Evolutionary conservation across 2,329 filamentous ascomycete species (phyloP).

Genomic region (Aspergillus texensis): DNA sequence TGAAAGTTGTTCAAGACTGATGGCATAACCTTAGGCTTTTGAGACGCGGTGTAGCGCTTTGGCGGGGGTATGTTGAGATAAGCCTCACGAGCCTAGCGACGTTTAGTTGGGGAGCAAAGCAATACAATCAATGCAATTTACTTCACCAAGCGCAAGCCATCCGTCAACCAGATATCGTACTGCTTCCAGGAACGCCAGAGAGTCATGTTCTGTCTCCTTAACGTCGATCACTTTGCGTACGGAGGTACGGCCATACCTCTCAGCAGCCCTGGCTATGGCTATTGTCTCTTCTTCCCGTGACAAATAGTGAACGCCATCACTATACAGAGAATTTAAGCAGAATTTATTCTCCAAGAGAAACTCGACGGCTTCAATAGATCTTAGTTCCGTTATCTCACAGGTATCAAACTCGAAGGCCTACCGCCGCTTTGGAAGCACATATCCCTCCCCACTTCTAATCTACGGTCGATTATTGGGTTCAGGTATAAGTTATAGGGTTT

Average conservation of each 20-base stretch:
- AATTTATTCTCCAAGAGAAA: conserved; percentile 64
- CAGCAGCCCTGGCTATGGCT: conserved; percentile 49
- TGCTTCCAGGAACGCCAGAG: conserved; percentile 54
- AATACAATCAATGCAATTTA: conserved; percentile 9
- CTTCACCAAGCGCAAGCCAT: conserved; percentile 45
- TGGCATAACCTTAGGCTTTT: conserved; percentile 24
- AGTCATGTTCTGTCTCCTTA: conserved; percentile 55
- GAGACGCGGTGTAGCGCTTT: conserved; percentile 19
- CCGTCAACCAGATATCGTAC: conserved; percentile 49
- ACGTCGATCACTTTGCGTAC: conserved; percentile 49
- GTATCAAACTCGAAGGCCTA: conserved; percentile 27
- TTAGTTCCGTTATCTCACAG: conserved; percentile 10
- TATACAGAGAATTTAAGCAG: conserved; percentile 59
- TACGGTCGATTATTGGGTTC: conserved; percentile 56
- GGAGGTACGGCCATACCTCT: conserved; percentile 41
- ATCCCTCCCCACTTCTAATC: conserved; percentile 61
- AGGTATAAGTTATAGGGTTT: conserved; percentile 68
- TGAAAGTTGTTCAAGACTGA: conserved; percentile 59
- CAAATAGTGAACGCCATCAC: conserved; percentile 62
- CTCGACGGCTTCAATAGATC: conserved; percentile 51
- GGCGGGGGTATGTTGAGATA: conserved; percentile 52
- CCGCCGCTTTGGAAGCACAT: conserved; percentile 60
- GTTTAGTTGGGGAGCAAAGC: conserved; percentile 3
- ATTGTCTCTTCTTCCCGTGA: conserved; percentile 60
- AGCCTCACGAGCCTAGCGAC: conserved; percentile 27